Evolutionary conservation across 306 rosid genomes (phyloP).

Genomic region (Pueraria montana): DNA sequence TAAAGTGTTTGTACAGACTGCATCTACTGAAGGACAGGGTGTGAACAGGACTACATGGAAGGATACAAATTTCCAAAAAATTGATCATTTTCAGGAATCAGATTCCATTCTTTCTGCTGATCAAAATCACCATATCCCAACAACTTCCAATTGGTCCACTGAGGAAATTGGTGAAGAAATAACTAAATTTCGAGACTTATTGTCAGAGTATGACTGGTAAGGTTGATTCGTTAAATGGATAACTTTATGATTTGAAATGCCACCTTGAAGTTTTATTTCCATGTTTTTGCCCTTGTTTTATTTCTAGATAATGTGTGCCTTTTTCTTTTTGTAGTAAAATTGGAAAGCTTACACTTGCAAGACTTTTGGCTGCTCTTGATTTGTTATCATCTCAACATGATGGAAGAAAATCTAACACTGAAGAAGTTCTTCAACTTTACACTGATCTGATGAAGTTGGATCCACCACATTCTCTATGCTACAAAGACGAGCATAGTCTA

Average conservation of each 20-base stretch:
- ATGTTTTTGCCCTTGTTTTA: conserved; percentile 18
- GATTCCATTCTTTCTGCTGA: conserved; percentile 49
- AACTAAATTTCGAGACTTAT: conserved; percentile 65
- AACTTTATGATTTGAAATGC: conserved; percentile 37
- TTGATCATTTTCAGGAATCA: conserved; percentile 58
- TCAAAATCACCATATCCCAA: conserved; percentile 51
- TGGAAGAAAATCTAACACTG: conserved; percentile 55
- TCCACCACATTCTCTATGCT: conserved; percentile 69
- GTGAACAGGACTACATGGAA: conserved; percentile 66
- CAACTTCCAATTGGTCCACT: conserved; percentile 62
- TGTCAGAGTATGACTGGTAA: conserved; percentile 78
- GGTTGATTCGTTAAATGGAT: conserved; percentile 28
- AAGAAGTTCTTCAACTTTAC: conserved; percentile 81
- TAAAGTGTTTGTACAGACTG: conserved; percentile 57
- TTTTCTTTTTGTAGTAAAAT: conserved; percentile 72
- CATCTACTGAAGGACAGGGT: conserved; percentile 46
- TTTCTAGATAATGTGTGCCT: conserved; percentile 21
- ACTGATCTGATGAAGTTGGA: conserved; percentile 72
- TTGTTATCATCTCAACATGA: conserved; percentile 56
- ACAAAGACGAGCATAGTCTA: conserved; percentile 61
- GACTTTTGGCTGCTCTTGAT: conserved; percentile 83
- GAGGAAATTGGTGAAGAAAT: conserved; percentile 77
- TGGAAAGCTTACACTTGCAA: conserved; percentile 90
- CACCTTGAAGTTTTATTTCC: conserved; percentile 32
- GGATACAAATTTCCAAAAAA: conserved; percentile 58